These are phyloP conservation scores for Ambrosia hybrid DNA, from an alignment of 140 eudicot genomes.

Conservation along the genomic window DNA sequence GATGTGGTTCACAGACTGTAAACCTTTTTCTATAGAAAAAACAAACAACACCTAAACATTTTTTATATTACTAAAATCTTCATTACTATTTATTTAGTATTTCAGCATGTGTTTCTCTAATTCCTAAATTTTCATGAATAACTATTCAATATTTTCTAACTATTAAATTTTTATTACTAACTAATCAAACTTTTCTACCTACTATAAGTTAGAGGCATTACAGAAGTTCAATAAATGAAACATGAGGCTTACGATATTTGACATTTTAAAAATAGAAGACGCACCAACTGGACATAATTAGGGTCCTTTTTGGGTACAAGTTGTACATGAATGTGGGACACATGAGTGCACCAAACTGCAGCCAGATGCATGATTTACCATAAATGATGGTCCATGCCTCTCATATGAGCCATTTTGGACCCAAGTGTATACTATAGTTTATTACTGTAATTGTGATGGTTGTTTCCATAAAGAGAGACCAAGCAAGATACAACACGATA, in stretches of 20 bases:
- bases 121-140: no score
- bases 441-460: constrained; percentile 13
- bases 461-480: constrained; percentile 16
- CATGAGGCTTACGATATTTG: not conserved
- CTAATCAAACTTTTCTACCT: not conserved
- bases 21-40: no score
- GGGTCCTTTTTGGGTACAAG: constrained; percentile 15
- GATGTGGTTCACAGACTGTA: no score
- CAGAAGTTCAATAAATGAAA: not conserved
- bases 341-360: not conserved
- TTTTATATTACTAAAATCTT: no score
- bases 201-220: not conserved
- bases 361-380: constrained; percentile 8
- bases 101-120: no score
- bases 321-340: constrained; percentile 7
- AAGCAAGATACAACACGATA: constrained; percentile 7
- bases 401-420: constrained; percentile 7
- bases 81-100: no score
- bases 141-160: no score
- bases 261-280: not conserved
- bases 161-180: no score
- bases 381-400: constrained; percentile 17
- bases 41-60: no score
- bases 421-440: not conserved
- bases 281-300: not conserved